Evolutionary conservation across 2,329 filamentous ascomycete genomes (phyloP), one percentile per base, ranked within the genome.

Genomic region (Diatrype stigma): DNA sequence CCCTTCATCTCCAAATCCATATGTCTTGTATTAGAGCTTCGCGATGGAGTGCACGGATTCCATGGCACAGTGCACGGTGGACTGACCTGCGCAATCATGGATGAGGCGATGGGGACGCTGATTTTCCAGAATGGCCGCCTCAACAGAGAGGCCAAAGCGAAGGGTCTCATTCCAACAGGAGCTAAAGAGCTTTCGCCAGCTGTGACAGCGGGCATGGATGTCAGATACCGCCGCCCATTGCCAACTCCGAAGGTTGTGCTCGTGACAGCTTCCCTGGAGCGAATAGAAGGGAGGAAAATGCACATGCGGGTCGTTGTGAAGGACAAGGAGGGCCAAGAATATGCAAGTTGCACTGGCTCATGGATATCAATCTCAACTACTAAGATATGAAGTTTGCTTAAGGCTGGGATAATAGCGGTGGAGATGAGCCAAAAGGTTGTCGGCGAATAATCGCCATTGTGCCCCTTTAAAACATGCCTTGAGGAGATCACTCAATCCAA

Each of bases 91-190:
- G 46, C 56, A 8, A 8, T 63, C 8, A 56, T 66, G 16, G 65
- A 66, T 53, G 64, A 67, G 49, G 58, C 58, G 34, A 65, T 66
- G 63, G 61, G 60, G 22, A 46, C 46, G 23, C 47, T 65, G 28
- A 46, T 63, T 19, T 55, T 58, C 22, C 40, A 54, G 46, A 65
- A 63, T 42, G 50, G 58, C 45, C 32, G 57, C 28, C 46, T 50
- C 4, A 52, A 58, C 38, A n/a, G 42, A 1, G n/a, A 47, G 21
- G 48, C 44, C 11, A 50, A 51, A 21, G 46, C 34, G 1, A 48
- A 51, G 21, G 49, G 51, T 11, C 23, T 32, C n/a, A 47, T 58
- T 16, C 54, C 58, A 1, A 14, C 32, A 8, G 49, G 49, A 8
- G 42, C 53, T 11, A n/a, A 42, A 14, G 47, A 52, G 3, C 17